Evolutionary conservation across 345 rosid species (phyloP), one percentile per base, ranked within the genome.

Genomic region (Eutrema heterophyllum): DNA sequence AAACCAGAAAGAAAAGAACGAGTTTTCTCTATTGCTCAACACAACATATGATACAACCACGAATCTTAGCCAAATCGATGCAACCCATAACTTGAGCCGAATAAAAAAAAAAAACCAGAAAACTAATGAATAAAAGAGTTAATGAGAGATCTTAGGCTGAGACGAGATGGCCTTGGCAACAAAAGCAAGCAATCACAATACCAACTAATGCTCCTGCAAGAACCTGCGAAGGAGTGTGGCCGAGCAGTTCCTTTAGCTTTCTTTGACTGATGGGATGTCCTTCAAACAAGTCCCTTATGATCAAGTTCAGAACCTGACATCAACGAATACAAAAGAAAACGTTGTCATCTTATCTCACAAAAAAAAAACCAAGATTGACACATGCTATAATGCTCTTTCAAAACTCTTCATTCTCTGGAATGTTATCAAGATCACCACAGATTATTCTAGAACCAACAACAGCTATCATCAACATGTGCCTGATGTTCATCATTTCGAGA

Each of bases 181-280:
- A 89, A 39, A 83, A 33, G 74, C 85, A 89, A 55, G 97, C 97
- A 1, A 88, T 87, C 67, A 89, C 61, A 59, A 89, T 76, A 70
- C 98, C 97, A 16, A 93, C 86, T 72, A 88, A 6, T 44, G 97
- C 97, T 75, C 98, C 98, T 0, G 90, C 97, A 41, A 93, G 60
- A 72, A 91, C 98, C 74, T 93, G 98, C 1, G 91, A 89, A 2
- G 90, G 98, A 16, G 96, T 88, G 83, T 93, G 98, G 32, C 97
- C 98, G 1, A 91, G 90, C 69, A 93, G 84, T 78, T 93, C 98
- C 83, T 91, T 89, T 53, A 93, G 94, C 86, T 93, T 91, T 79
- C 96, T 86, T 80, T 91, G 85, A 71, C 98, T 89, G 26, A 93
- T 88, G 2, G 94, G 96, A 82, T 89, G 98, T 63, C 97, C 98